Evolutionary conservation across 1,284 basidiomycete species (phyloP), one percentile per base, ranked within the genome.

Genomic region (Cutaneotrichosporon sp.): DNA sequence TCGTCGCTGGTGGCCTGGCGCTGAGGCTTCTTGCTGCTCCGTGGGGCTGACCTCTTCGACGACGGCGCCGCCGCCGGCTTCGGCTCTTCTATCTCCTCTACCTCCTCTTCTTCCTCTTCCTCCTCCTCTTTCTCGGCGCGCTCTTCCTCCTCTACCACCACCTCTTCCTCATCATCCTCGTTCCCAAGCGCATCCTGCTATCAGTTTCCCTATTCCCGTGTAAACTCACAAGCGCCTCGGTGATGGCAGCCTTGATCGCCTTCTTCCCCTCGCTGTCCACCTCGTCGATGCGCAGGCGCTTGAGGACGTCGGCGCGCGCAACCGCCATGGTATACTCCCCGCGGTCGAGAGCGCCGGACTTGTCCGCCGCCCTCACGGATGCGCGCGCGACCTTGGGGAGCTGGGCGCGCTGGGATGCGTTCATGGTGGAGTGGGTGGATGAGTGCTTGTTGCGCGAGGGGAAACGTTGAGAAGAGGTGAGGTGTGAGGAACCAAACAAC

Each of bases 191-290:
- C 49, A 20, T n/a, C 59, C 62, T 62, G 36, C 2, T 16, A 14
- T 56, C 22, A 56, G 53, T 24, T 55, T 8, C n/a, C n/a, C n/a
- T n/a, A n/a, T n/a, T n/a, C n/a, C n/a, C n/a, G 31, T n/a, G 18
- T n/a, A 20, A 45, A 70, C 75, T 43, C 56, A 79, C 77, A 29
- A 78, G 50, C 36, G 69, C 71, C 9, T 56, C 61, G 64, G 76
- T 71, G 62, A 82, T 72, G 59, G 79, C 66, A 61, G 76, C 54
- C 72, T 81, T 72, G 67, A 81, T 67, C 61, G 74, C 54, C 62
- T 70, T 60, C 73, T 78, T 74, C 69, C 71, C 62, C 36, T 51
- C 64, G 0, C 54, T 65, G 22, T 69, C 69, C 53, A 73, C 67
- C 20, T 64, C 67, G 14, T 56, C 47, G 25, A 77, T 58, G 4